These are phyloP conservation scores for Clavispora fructus DNA, from an alignment of 805 yeast species.

Conservation along the genomic window DNA sequence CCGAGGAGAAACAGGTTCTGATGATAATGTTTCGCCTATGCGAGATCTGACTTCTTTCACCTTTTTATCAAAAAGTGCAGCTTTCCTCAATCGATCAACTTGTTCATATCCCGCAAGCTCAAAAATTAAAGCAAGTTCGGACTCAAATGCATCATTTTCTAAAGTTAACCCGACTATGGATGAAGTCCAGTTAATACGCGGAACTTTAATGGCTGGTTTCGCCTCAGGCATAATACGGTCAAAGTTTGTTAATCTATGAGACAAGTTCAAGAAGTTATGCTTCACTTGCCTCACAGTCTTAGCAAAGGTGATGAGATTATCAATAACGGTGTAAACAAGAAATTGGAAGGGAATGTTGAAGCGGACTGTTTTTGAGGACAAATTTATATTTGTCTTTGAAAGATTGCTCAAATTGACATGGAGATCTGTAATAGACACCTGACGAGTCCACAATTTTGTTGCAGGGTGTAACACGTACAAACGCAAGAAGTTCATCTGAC, in stretches of 20 bases:
- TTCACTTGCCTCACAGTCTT: constrained; percentile 63
- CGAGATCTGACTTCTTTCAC: constrained; percentile 12
- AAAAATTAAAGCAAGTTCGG: constrained; percentile 58
- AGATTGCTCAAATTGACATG: constrained; percentile 15
- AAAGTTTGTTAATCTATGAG: constrained; percentile 21
- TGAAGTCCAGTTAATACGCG: constrained; percentile 52
- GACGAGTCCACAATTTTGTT: constrained; percentile 37
- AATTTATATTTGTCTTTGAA: constrained; percentile 2
- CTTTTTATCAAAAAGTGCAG: constrained; percentile 31
- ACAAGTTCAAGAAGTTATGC: constrained; percentile 39
- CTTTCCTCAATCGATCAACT: constrained; percentile 49
- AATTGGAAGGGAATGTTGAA: constrained; percentile 68
- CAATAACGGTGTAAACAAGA: constrained; percentile 73
- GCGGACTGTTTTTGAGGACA: constrained; percentile 35
- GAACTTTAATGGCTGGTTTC: constrained; percentile 44
- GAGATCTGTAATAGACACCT: constrained; percentile 29
- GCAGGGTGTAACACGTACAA: constrained; percentile 49
- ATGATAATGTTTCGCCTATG: constrained; percentile 5
- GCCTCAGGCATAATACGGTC: constrained; percentile 29
- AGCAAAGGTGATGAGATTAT: constrained; percentile 61
- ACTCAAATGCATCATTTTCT: constrained; percentile 89
- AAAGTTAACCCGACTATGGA: constrained; percentile 55
- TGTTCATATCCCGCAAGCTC: constrained; percentile 69
- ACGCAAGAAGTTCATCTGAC: constrained; percentile 33
- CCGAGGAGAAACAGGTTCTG: not conserved